Evolutionary conservation across 306 rosid species (phyloP).

Genomic region (Lotus japonicus): DNA sequence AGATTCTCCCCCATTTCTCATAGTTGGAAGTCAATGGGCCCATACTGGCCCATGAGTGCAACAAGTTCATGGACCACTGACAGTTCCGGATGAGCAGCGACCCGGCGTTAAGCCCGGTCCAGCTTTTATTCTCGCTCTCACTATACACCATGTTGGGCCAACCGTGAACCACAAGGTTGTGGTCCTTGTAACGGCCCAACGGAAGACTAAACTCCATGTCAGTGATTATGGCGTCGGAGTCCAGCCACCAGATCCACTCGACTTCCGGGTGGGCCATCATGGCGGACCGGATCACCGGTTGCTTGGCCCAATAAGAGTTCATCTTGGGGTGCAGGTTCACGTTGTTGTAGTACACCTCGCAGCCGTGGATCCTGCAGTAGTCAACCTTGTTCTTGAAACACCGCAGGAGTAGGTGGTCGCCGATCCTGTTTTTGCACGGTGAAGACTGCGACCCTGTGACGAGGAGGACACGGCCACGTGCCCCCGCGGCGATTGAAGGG

Average conservation of each 20-base stretch:
- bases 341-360: slow-evolving; percentile 38
- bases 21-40: slow-evolving; percentile 23
- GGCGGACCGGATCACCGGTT: slow-evolving; percentile 21
- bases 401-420: slow-evolving; percentile 43
- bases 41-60: slow-evolving; percentile 39
- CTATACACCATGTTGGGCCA: slow-evolving; percentile 33
- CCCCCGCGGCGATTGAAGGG: slow-evolving; percentile 13
- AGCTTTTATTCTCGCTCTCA: slow-evolving; percentile 21
- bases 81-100: slow-evolving; percentile 31
- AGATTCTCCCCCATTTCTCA: slow-evolving; percentile 29
- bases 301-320: slow-evolving; percentile 51
- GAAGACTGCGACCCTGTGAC: slow-evolving; percentile 39
- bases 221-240: slow-evolving; percentile 32
- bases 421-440: slow-evolving; percentile 29
- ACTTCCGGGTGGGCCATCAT: slow-evolving; percentile 45
- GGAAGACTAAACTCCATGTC: slow-evolving; percentile 46
- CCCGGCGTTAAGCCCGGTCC: slow-evolving; percentile 41
- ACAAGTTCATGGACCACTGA: slow-evolving; percentile 45
- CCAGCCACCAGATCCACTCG: slow-evolving; percentile 60
- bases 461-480: slow-evolving; percentile 19
- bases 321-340: slow-evolving; percentile 35
- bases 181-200: slow-evolving; percentile 18
- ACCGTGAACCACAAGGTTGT: slow-evolving; percentile 39
- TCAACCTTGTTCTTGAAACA: slow-evolving; percentile 56
- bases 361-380: slow-evolving; percentile 37